Evolutionary conservation across 2,329 filamentous ascomycete species (phyloP), one percentile per base, ranked within the genome.

Genomic region (Huntiella abstrusa): DNA sequence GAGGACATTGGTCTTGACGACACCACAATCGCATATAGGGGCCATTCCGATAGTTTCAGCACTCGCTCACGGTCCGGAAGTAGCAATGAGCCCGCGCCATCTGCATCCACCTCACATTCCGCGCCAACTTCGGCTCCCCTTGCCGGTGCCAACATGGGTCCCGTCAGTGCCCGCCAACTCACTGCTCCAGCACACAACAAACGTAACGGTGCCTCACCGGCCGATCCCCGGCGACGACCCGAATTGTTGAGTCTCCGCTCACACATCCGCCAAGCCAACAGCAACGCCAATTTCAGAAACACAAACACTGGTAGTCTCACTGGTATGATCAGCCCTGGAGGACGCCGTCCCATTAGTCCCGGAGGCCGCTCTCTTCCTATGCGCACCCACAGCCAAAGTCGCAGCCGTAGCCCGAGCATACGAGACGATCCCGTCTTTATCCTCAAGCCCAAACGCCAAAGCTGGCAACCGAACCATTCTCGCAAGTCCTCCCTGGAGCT

Each of bases 1-100:
- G 88, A 96, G 60, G 88, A 95, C 53, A 94, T 95, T 58, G 84
- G 82, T 10, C 74, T 96, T 28, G 80, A 86, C 54, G 78, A 86
- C 51, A 68, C 69, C 34, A 53, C 58, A 44, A 54, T 60, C 12
- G 44, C 36, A 7, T 45, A 46, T 33, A 22, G 47, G 37, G 36
- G 22, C 15, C 34, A 37, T 19, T 37, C 40, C 33, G 47, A 47
- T 49, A 45, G 40, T 55, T 60, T 22, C 15, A 33, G 37, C 58
- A 60, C 41, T 55, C 58, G 12, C 59, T 61, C 47, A 32, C 41
- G 45, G 33, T 45, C 48, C 28, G 34, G 39, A 17, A 48, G 42
- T 37, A 42, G 42, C 66, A 45, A 62, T 61, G 52, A 61, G 55
- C 37, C 54, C 46, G 35, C 52, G 41, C 51, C 51, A 48, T 62